Conservation (phyloP, 352 stramenopile genomes). For the Thalassiosira mediterranea region DNA sequence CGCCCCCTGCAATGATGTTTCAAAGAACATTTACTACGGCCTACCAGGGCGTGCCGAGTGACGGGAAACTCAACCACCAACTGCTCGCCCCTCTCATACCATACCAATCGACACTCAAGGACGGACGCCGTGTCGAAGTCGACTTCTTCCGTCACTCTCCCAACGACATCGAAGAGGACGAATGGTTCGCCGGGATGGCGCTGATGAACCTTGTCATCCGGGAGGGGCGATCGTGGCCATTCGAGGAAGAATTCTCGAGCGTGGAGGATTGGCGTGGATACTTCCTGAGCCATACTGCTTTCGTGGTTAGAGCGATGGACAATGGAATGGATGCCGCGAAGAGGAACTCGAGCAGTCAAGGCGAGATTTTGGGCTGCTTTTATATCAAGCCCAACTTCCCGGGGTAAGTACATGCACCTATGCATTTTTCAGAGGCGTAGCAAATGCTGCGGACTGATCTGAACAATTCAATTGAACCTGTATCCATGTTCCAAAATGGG, state of each 20-base stretch:
- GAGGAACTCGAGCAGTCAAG: conserved; percentile 29
- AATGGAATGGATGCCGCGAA: conserved; percentile 42
- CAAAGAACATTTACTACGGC: no score
- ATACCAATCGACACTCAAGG: conserved; percentile 36
- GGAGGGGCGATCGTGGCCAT: conserved; percentile 75
- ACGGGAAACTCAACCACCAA: conserved; percentile 45
- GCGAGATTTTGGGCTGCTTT: conserved; percentile 71
- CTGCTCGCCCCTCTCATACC: conserved; percentile 43
- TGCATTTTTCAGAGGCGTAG: no score
- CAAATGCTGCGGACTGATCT: no score
- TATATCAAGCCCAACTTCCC: conserved; percentile 85
- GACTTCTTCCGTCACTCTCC: conserved; percentile 43
- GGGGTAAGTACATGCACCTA: no score
- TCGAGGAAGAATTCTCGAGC: conserved; percentile 64
- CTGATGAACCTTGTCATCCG: conserved; percentile 71
- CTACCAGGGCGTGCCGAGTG: conserved; percentile 46
- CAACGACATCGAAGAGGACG: conserved; percentile 41
- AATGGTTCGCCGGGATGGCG: conserved; percentile 54
- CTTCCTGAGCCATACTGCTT: conserved; percentile 78
- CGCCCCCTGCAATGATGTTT: no score
- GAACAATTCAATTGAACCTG: no score
- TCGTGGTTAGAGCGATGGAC: conserved; percentile 68
- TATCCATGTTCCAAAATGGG: no score
- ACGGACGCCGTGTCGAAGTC: conserved; percentile 58
- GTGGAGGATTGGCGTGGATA: conserved; percentile 67